Base-by-base conservation (phyloP, 2,329 filamentous ascomycete species). In the Fusarium zealandicum region DNA sequence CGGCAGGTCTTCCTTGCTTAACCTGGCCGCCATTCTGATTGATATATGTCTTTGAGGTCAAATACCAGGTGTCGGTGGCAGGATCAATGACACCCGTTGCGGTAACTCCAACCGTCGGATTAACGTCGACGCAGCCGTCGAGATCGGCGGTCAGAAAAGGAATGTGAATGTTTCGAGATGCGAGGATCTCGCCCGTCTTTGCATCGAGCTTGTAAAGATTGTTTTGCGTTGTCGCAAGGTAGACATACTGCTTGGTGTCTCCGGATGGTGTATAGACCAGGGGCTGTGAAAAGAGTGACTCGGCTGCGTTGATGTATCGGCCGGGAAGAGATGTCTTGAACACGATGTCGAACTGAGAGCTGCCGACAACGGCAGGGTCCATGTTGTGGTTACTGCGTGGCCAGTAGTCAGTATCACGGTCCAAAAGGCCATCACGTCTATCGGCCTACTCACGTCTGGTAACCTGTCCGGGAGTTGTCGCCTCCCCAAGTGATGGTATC, bases 401-500 rank as follows among this genome's bases (percentile, higher is more conserved):
- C 3, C 0, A 4, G 1, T 9, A 2, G 17, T 61, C 2, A 61
- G 41, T 8, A 22, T 5, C 3, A 6, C 1, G 32, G 16, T 4
- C 7, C 6, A 7, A 3, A 1, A 4, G 4, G 3, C 11, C 5
- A 5, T 7, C 14, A 3, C 0, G 0, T 6, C 5, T 1, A 12
- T n/a, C 2, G 0, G 1, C 14, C 2, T n/a, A 70, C 77, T 67
- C 61, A 82, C 80, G 74, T 76, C 66, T 82, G 79, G 65, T 84
- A 84, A 22, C 82, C 81, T 11, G 76, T 67, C 43, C 82, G 72
- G 10, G 79, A 76, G 64, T 82, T 83, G 61, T 83, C 81, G 54
- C 82, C 82, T 61, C 82, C 81, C 80, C 82, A 84, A 22, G 82
- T 85, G 57, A 84, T 84, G 51, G 82, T 83, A 54, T 84, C 81